These are phyloP conservation scores for Thelonectria rubi DNA, from an alignment of 2,329 filamentous ascomycete genomes.

Conservation along the genomic window DNA sequence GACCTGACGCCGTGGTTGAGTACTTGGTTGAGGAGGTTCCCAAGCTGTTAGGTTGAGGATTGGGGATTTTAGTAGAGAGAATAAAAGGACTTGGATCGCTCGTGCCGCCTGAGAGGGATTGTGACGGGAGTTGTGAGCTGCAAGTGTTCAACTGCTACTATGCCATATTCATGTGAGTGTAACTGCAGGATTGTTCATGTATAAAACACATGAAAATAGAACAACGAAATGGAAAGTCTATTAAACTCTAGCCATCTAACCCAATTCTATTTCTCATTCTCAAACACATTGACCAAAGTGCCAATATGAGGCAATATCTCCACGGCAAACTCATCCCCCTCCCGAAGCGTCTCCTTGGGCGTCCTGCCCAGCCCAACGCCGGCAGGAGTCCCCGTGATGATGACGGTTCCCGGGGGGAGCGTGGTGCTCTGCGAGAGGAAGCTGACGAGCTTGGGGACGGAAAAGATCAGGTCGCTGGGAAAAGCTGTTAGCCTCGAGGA, in stretches of 20 bases:
- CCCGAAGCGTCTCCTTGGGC: slow-evolving; percentile 71
- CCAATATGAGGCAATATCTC: slow-evolving; percentile 55
- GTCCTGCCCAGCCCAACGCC: slow-evolving; percentile 76
- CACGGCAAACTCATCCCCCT: slow-evolving; percentile 66
- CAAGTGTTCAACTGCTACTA: no score
- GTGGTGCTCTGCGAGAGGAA: slow-evolving; percentile 70
- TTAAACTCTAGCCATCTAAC: no score
- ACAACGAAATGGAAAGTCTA: no score
- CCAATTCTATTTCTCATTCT: slow-evolving; percentile 34
- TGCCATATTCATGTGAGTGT: no score
- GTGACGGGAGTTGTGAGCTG: no score
- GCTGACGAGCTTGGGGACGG: slow-evolving; percentile 65
- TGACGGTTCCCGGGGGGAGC: slow-evolving; percentile 67
- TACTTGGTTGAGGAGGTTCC: slow-evolving; percentile 57
- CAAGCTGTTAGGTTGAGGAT: slow-evolving; percentile 16
- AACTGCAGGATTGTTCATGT: no score
- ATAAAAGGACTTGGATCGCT: background rate
- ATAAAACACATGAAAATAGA: no score
- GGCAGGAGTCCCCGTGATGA: slow-evolving; percentile 73
- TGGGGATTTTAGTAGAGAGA: background rate
- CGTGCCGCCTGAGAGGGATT: background rate
- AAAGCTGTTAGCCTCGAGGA: background rate
- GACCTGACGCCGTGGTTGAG: slow-evolving; percentile 64
- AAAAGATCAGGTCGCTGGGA: slow-evolving; percentile 68
- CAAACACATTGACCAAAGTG: slow-evolving; percentile 50